Evolutionary conservation across 495 filamentous ascomycete species (phyloP), one percentile per base, ranked within the genome.

Genomic region (Tuber magnatum): DNA sequence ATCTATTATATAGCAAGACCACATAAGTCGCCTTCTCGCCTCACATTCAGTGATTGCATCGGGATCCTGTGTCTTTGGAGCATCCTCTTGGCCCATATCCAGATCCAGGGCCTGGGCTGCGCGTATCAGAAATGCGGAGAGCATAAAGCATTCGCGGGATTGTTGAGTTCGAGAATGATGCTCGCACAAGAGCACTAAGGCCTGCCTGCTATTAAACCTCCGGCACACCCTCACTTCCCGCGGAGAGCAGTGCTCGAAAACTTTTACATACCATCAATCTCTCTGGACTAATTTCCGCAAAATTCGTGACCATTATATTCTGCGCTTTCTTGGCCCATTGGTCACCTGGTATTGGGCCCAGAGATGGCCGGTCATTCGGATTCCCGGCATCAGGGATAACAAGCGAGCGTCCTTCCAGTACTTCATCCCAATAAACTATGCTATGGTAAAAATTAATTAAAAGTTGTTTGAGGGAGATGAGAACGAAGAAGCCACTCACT

Each of bases 11-110:
- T 65, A 65, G 28, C 56, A 65, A 35, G 56, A 65, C 56, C 56
- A 65, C 56, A 65, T 65, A 65, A 65, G 56, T 35, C 56, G 56
- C 56, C 56, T 65, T 65, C 56, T 65, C 18, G 56, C 18, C 56
- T 65, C 56, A 65, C 56, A 65, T 65, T 65, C 56, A 14, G 56
- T 65, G 56, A 65, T 35, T 12, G 56, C 56, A 65, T 65, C 56
- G 35, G 56, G 56, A 65, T 65, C 32, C 56, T 65, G 56, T 32
- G 56, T 14, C 28, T 65, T 65, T 35, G 56, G 56, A 65, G 28
- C 18, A 35, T 65, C 56, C 2, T 65, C 56, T 35, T 65, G 56
- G 8, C 28, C 56, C 16, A 3, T 65, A 65, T 65, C 56, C 56
- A 65, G 28, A 18, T 65, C 35, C 56, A 65, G 56, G 56, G 56